Evolutionary conservation across 2,329 filamentous ascomycete species (phyloP).

Genomic region (Helotiales sp.): DNA sequence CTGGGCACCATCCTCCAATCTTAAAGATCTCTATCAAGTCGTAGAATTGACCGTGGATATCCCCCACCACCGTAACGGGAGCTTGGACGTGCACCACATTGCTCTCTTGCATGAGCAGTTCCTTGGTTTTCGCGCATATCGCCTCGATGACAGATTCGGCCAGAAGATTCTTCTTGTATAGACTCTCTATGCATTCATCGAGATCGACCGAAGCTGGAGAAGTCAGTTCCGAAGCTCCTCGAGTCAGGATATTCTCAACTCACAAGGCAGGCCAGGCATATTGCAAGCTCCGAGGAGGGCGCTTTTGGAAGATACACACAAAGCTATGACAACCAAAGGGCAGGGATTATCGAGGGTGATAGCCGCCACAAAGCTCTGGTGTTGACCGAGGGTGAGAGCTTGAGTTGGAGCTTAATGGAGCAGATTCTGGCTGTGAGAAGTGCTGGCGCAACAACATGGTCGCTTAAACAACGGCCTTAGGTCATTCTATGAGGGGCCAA

Average conservation of each 20-base stretch:
- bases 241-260: conserved; percentile 35
- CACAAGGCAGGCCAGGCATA: conserved; percentile 64
- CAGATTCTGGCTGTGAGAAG: conserved; percentile 36
- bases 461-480: conserved; percentile 28
- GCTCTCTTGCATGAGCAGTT: conserved; percentile 99
- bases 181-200: conserved; percentile 95
- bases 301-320: neutral
- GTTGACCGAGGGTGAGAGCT: conserved; percentile 33
- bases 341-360: conserved; percentile 26
- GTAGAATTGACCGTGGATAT: conserved; percentile 99
- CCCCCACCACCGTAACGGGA: conserved; percentile 95
- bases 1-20: conserved; percentile 95
- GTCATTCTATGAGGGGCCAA: conserved; percentile 2
- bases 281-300: conserved; percentile 39
- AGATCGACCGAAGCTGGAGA: conserved; percentile 87
- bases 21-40: conserved; percentile 99
- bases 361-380: conserved; percentile 35
- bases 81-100: conserved; percentile 97
- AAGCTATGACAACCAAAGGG: neutral
- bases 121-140: conserved; percentile 98
- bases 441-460: conserved; percentile 44
- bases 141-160: conserved; percentile 98
- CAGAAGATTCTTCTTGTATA: conserved; percentile 96
- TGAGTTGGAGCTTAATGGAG: conserved; percentile 34
- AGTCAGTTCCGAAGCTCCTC: conserved; percentile 14